Evolutionary conservation across 495 filamentous ascomycete genomes (phyloP).

Genomic region (Opeltia flavorubescens): DNA sequence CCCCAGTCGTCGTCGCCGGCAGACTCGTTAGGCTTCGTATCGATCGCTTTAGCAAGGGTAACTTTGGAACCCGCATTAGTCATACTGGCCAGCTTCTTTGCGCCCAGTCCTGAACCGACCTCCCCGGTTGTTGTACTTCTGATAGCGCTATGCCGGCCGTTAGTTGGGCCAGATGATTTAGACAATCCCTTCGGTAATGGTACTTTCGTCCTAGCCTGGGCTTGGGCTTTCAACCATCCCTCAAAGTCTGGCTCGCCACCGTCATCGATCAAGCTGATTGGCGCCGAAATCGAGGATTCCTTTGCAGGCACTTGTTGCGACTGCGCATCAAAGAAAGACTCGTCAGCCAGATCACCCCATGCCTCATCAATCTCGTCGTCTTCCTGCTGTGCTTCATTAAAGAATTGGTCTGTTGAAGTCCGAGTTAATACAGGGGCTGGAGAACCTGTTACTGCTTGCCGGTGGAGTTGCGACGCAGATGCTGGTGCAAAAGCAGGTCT

Average conservation of each 20-base stretch:
- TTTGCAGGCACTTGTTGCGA: slow-evolving; percentile 23
- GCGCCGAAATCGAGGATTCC: slow-evolving; percentile 17
- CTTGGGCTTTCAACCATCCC: slow-evolving; percentile 78
- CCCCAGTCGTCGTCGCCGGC: slow-evolving; percentile 40
- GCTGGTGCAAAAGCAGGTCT: slow-evolving; percentile 4
- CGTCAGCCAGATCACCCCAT: slow-evolving; percentile 28
- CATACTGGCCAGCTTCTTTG: slow-evolving; percentile 27
- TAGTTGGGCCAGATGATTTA: slow-evolving; percentile 27
- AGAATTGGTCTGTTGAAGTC: slow-evolving; percentile 32
- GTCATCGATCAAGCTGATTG: slow-evolving; percentile 49
- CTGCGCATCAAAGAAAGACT: slow-evolving; percentile 33
- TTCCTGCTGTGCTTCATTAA: slow-evolving; percentile 46
- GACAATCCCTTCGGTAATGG: slow-evolving; percentile 63
- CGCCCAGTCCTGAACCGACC: slow-evolving; percentile 15
- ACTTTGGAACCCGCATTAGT: slow-evolving; percentile 20
- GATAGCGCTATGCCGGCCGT: slow-evolving; percentile 9
- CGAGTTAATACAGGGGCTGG: slow-evolving; percentile 14
- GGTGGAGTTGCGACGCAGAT: slow-evolving; percentile 30
- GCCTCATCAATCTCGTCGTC: slow-evolving; percentile 39
- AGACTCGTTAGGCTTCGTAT: slow-evolving; percentile 36
- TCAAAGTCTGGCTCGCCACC: slow-evolving; percentile 86
- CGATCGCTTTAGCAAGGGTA: slow-evolving; percentile 29
- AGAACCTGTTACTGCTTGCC: slow-evolving; percentile 31
- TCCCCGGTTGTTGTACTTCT: slow-evolving; percentile 24
- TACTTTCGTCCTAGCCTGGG: slow-evolving; percentile 55